Evolutionary conservation across 345 rosid genomes (phyloP), one percentile per base, ranked within the genome.

Genomic region (Citrus glauca): DNA sequence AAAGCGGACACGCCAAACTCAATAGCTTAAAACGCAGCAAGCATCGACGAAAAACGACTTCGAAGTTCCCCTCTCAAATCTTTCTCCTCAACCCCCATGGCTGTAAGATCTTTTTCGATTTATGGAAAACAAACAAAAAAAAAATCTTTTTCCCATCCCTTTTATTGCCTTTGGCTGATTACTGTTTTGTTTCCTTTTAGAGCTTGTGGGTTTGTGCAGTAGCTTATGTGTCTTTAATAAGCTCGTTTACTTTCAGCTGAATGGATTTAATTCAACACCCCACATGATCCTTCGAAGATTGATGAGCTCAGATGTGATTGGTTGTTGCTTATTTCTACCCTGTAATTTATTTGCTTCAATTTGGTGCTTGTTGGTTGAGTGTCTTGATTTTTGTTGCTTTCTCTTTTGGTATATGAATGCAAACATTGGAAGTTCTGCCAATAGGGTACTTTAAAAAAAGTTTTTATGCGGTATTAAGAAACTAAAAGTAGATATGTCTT

Each of bases 41-140:
- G 50, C 19, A 22, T 30, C 70, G 9, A 13, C 22, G 22, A 2
- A 9, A 70, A 48, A 17, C 24, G 40, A 28, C 27, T 30, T 71
- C 27, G 20, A 38, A 38, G 22, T 25, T 9, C 32, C 32, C 74
- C 28, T 9, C 61, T 63, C 28, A 30, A 42, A 14, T 42, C 37
- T 45, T 14, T 74, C n/a, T 63, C 61, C 19, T 14, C 78, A 28
- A 28, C 59, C 19, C 24, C 10, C 48, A 75, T 75, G 78, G 78
- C 78, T 64, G 78, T 75, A 75, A 20, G 78, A n/a, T 64, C 32
- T 45, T 35, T 53, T 4, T 53, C 22, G 2, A 14, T 53, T 53
- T 14, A 16, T 17, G 22, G 22, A 53, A 53, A 17, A 45, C 50
- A 45, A 45, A 45, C 50, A 45, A 45, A 11, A 0, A 7, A 37